phyloP scores from a whole-genome alignment of 108 stramenopile genomes.

The Cyclotella cryptica region DNA sequence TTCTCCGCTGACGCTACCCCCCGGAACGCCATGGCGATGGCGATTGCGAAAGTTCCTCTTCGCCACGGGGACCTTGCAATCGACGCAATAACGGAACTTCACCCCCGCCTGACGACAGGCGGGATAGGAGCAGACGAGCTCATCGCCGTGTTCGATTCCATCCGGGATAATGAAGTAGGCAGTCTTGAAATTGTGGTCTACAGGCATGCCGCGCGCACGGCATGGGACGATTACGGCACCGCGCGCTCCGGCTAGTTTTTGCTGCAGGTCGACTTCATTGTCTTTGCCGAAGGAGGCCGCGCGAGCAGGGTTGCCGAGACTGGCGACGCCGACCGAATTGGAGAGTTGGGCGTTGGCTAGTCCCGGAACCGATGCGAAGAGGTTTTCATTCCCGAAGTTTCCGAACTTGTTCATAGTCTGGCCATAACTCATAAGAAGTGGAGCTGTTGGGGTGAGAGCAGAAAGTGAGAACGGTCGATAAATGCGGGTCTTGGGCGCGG shows the following conservation, averaged over 20 bases:
- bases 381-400: neutral
- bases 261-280: neutral
- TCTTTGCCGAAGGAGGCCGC: neutral
- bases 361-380: slow-evolving; percentile 1
- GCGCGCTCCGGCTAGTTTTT: slow-evolving; percentile 16
- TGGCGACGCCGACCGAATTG: neutral
- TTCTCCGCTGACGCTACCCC: slow-evolving; percentile 22
- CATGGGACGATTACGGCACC: slow-evolving; percentile 55
- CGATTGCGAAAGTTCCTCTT: slow-evolving; percentile 82
- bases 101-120: slow-evolving; percentile 82
- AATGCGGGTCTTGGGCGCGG: neutral
- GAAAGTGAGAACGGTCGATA: neutral
- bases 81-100: slow-evolving; percentile 81
- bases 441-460: neutral
- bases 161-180: slow-evolving; percentile 89
- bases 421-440: neutral
- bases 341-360: neutral
- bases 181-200: slow-evolving; percentile 70
- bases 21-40: slow-evolving; percentile 67
- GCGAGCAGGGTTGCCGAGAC: neutral
- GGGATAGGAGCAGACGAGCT: slow-evolving; percentile 84
- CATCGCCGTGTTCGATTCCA: slow-evolving; percentile 84
- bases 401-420: too few species aligned
- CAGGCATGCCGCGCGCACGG: slow-evolving; percentile 59
- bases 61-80: slow-evolving; percentile 82